These are phyloP conservation scores for Arthrobotrys iridis DNA, from an alignment of 2,329 filamentous ascomycete species.

Conservation along the genomic window DNA sequence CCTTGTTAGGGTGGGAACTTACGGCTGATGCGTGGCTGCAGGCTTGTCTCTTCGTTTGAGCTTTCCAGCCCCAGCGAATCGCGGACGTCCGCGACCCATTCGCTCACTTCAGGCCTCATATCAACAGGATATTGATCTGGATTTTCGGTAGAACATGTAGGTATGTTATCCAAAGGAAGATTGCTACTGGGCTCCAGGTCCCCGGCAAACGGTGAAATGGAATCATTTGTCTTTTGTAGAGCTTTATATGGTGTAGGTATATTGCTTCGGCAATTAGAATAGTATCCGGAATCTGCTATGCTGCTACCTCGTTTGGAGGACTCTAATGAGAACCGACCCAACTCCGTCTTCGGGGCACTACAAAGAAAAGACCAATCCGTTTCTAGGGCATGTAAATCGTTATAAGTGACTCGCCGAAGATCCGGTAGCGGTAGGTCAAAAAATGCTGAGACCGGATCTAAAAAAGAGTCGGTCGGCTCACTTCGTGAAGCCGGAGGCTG, in stretches of 20 bases:
- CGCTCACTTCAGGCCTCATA: not conserved
- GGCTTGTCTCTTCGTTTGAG: not conserved
- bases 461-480: too few species aligned
- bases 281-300: slow-evolving; percentile 12
- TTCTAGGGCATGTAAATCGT: too few species aligned
- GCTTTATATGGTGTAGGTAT: not conserved
- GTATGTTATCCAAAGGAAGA: not conserved
- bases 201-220: not conserved
- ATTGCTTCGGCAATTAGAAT: not conserved
- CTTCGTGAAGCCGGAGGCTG: too few species aligned
- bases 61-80: not conserved
- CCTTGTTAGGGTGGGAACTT: not conserved
- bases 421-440: too few species aligned
- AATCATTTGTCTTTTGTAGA: not conserved
- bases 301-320: not conserved
- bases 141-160: not conserved
- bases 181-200: not conserved
- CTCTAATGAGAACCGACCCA: not conserved
- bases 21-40: not conserved
- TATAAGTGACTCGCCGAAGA: too few species aligned
- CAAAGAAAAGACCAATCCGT: too few species aligned
- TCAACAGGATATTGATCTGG: not conserved
- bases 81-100: not conserved
- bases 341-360: too few species aligned
- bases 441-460: not conserved